These are phyloP conservation scores for Pleurotus tuoliensis DNA, from an alignment of 768 basidiomycete species.

Conservation along the genomic window DNA sequence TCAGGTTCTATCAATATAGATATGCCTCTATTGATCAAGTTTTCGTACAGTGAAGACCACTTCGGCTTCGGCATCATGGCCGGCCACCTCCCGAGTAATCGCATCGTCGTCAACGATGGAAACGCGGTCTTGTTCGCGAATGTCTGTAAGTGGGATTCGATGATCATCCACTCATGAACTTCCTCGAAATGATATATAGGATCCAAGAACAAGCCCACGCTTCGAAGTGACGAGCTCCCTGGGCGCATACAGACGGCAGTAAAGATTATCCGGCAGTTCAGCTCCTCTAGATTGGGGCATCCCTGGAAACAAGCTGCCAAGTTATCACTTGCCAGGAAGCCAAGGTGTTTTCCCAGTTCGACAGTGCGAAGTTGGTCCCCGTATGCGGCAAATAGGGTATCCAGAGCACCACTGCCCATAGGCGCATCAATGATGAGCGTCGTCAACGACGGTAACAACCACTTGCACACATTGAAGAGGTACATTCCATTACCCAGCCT, in stretches of 20 bases:
- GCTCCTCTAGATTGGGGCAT: constrained; percentile 41
- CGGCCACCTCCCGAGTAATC: constrained; percentile 55
- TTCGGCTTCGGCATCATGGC: constrained; percentile 31
- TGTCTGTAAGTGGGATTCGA: constrained; percentile 29
- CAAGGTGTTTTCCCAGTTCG: constrained; percentile 56
- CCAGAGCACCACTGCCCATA: constrained; percentile 30
- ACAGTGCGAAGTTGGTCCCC: constrained; percentile 48
- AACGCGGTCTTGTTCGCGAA: constrained; percentile 22
- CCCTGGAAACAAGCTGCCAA: constrained; percentile 41
- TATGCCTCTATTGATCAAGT: constrained; percentile 30
- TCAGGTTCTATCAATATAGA: constrained; percentile 17
- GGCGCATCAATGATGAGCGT: constrained; percentile 51
- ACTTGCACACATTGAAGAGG: constrained; percentile 42
- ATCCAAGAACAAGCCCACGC: constrained; percentile 42
- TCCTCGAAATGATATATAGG: constrained; percentile 40
- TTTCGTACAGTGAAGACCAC: constrained; percentile 27
- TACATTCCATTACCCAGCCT: constrained; percentile 45
- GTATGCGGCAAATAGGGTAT: constrained; percentile 44
- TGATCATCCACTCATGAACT: constrained; percentile 32
- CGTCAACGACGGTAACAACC: constrained; percentile 51
- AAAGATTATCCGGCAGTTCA: constrained; percentile 58
- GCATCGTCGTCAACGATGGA: constrained; percentile 40
- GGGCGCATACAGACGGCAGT: constrained; percentile 26
- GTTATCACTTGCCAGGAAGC: constrained; percentile 48
- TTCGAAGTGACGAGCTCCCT: constrained; percentile 35